These are phyloP conservation scores for Anisodus tanguticus DNA, from an alignment of 257 asterid species.

Conservation along the genomic window DNA sequence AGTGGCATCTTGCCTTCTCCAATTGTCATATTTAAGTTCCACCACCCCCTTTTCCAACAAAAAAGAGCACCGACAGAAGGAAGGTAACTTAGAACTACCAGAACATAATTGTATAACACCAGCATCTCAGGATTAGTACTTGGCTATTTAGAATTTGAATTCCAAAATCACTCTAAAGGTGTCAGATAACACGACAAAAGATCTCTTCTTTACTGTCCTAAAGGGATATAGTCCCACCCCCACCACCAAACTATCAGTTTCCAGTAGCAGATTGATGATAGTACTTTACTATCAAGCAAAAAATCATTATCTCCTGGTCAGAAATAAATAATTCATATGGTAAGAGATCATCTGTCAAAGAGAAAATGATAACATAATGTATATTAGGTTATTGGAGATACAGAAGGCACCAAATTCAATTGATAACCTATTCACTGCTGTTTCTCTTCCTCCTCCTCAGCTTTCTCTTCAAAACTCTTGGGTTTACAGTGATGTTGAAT, in stretches of 20 bases:
- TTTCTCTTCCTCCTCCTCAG: too few relatives aligned
- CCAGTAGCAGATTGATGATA: not conserved
- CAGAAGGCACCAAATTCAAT: conserved; percentile 12
- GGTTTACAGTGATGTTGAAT: too few relatives aligned
- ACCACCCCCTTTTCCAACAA: not conserved
- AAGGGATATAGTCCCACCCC: not conserved
- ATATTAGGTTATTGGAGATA: not conserved
- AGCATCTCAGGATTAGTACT: too few relatives aligned
- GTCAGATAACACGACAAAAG: too few relatives aligned
- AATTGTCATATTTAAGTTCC: not conserved
- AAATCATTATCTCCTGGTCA: not conserved
- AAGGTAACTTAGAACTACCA: not conserved
- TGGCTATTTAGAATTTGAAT: too few relatives aligned
- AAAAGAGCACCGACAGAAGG: not conserved
- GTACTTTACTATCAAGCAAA: not conserved
- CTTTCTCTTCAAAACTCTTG: too few relatives aligned
- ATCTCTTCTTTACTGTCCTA: not conserved
- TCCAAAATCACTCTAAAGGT: too few relatives aligned
- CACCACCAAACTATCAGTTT: conserved; percentile 18
- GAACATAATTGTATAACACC: not conserved
- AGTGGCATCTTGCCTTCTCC: conserved; percentile 7
- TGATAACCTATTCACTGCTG: not conserved
- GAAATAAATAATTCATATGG: not conserved
- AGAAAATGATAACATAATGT: not conserved
- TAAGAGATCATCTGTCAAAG: not conserved